Conservation (phyloP, 176 grass and related monocot genomes). For the Ensete ventricosum region DNA sequence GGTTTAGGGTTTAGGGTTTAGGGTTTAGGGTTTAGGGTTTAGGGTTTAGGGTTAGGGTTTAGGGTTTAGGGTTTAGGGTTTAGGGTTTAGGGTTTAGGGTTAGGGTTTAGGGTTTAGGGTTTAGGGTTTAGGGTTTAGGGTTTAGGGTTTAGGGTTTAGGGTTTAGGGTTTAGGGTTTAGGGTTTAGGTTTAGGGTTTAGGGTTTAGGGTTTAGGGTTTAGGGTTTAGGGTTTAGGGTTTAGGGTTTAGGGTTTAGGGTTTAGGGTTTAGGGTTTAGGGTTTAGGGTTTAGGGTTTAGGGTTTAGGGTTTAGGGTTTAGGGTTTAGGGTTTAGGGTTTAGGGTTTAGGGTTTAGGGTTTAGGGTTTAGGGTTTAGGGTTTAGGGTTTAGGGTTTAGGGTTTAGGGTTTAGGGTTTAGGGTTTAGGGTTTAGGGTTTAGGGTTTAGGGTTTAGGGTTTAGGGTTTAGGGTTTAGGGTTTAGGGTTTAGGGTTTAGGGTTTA, state of each 20-base stretch:
- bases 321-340: constrained; percentile 16
- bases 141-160: no score
- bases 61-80: no score
- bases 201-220: no score
- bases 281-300: constrained; percentile 19
- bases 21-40: no score
- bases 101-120: no score
- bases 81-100: no score
- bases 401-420: not conserved
- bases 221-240: constrained; percentile 21
- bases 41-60: no score
- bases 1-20: no score
- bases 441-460: not conserved
- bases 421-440: not conserved
- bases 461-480: constrained; percentile 22
- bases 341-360: constrained; percentile 7
- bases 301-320: constrained; percentile 3
- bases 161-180: no score
- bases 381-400: constrained; percentile 11
- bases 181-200: no score
- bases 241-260: constrained; percentile 24
- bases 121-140: no score
- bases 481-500: constrained; percentile 9
- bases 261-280: constrained; percentile 21
- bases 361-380: constrained; percentile 4